Percentiles rank a stretch among this genome's conserved stretches.
These are phyloP conservation scores for Metschnikowia borealis DNA, from an alignment of 805 yeast species.

Conservation along the genomic window DNA sequence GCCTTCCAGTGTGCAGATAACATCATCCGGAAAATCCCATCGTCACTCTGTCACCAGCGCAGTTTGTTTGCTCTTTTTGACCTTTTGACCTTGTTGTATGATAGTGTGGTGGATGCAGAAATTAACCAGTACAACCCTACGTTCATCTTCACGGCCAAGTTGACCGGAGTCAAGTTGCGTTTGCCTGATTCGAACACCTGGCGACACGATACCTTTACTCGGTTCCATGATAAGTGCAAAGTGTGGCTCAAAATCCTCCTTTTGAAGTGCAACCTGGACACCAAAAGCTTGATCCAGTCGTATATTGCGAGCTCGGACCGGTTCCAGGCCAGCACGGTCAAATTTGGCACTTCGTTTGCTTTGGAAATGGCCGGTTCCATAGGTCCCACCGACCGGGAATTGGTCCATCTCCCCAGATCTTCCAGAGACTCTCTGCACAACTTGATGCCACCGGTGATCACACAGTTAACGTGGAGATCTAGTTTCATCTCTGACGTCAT, in stretches of 20 bases:
- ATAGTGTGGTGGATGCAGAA: slow-evolving; percentile 79
- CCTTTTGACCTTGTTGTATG: slow-evolving; percentile 69
- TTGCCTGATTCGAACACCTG: slow-evolving; percentile 75
- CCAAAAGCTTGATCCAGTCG: slow-evolving; percentile 72
- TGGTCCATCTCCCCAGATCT: slow-evolving; percentile 44
- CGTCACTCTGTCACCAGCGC: slow-evolving; percentile 68
- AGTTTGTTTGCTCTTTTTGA: slow-evolving; percentile 80
- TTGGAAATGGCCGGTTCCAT: slow-evolving; percentile 79
- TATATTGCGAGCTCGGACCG: slow-evolving; percentile 51
- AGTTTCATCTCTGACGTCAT: slow-evolving; percentile 33
- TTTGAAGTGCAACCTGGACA: slow-evolving; percentile 60
- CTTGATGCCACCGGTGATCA: slow-evolving; percentile 67
- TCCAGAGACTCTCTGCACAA: slow-evolving; percentile 39
- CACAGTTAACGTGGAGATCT: slow-evolving; percentile 73
- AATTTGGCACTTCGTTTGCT: slow-evolving; percentile 87
- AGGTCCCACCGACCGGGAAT: slow-evolving; percentile 62
- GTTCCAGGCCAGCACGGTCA: slow-evolving; percentile 34
- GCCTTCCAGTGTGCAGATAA: slow-evolving; percentile 76
- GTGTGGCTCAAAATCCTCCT: slow-evolving; percentile 65
- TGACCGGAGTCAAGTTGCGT: slow-evolving; percentile 47
- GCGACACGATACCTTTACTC: slow-evolving; percentile 64
- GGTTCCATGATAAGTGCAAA: slow-evolving; percentile 54
- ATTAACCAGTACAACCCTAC: slow-evolving; percentile 81
- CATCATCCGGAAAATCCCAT: slow-evolving; percentile 64
- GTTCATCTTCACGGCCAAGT: slow-evolving; percentile 50